phyloP scores from a whole-genome alignment of 805 yeast genomes.

The Candida gorgasii region DNA sequence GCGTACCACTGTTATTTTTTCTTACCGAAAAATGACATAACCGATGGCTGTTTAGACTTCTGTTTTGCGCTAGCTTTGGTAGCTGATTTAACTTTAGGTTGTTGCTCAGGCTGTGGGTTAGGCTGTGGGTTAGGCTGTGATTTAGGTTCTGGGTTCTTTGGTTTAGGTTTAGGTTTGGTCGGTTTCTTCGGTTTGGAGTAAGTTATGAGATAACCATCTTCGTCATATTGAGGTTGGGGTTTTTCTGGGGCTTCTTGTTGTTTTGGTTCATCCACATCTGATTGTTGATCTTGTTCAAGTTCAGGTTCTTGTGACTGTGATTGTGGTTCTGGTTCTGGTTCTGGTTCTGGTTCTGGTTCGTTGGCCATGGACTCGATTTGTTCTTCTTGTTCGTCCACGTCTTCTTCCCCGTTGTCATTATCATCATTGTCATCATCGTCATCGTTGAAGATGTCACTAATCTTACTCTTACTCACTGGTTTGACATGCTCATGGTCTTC shows the following conservation, averaged over 20 bases:
- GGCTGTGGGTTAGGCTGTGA: slow-evolving; percentile 10
- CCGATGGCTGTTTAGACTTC: slow-evolving; percentile 41
- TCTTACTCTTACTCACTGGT: slow-evolving; percentile 22
- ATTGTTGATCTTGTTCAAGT: not conserved
- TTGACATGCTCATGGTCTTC: too few species aligned
- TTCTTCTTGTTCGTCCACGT: slow-evolving; percentile 1
- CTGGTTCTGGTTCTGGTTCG: slow-evolving; percentile 7
- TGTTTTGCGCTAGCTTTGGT: slow-evolving; percentile 12
- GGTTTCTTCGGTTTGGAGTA: slow-evolving; percentile 25
- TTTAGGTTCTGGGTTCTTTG: slow-evolving; percentile 11
- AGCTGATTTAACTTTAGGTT: slow-evolving; percentile 8
- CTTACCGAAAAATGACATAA: slow-evolving; percentile 51
- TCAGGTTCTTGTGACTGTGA: slow-evolving; percentile 1
- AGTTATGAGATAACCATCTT: slow-evolving; percentile 53
- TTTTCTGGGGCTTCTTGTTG: slow-evolving; percentile 5
- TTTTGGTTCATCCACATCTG: slow-evolving; percentile 3
- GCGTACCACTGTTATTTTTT: slow-evolving; percentile 3
- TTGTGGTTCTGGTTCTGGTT: slow-evolving; percentile 5
- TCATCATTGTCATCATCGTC: slow-evolving; percentile 18
- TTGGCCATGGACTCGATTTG: slow-evolving; percentile 1
- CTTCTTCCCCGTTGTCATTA: slow-evolving; percentile 9
- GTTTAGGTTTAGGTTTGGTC: slow-evolving; percentile 15
- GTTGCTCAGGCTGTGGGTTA: slow-evolving; percentile 10
- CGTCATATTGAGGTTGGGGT: slow-evolving; percentile 34
- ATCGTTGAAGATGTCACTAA: slow-evolving; percentile 37